A percentile compares a stretch with the other conserved stretches of the same genome.
These are phyloP conservation scores for Calonectria ilicicola DNA, from an alignment of 2,329 filamentous ascomycete genomes.

Conservation along the genomic window DNA sequence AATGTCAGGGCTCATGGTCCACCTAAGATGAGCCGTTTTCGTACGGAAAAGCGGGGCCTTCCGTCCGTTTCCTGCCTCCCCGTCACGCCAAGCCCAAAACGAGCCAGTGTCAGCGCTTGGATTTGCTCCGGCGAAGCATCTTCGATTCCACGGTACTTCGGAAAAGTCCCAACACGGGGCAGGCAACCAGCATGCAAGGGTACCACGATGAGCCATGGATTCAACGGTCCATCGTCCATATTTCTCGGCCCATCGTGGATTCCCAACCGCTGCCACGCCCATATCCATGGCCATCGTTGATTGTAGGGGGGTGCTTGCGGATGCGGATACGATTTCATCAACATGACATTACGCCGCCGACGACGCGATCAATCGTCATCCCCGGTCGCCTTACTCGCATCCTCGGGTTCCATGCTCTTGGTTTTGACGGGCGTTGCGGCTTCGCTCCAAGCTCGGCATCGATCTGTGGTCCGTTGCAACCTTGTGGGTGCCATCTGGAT, in stretches of 20 bases:
- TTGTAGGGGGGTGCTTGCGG: not conserved
- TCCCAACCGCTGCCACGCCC: not conserved
- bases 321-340: slow-evolving; percentile 24
- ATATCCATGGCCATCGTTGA: not conserved
- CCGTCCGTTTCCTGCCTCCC: slow-evolving; percentile 28
- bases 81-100: slow-evolving; percentile 18
- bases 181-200: slow-evolving; percentile 4
- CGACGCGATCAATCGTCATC: slow-evolving; percentile 18
- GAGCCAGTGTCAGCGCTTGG: slow-evolving; percentile 8
- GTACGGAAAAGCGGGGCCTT: slow-evolving; percentile 28
- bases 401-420: slow-evolving; percentile 16
- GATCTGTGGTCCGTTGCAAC: slow-evolving; percentile 6
- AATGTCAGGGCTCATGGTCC: not conserved
- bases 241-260: slow-evolving; percentile 19
- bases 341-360: not conserved
- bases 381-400: slow-evolving; percentile 5
- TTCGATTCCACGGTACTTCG: slow-evolving; percentile 11
- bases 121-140: slow-evolving; percentile 13
- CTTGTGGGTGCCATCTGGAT: slow-evolving; percentile 1
- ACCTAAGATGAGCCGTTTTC: slow-evolving; percentile 29
- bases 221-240: slow-evolving; percentile 25
- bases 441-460: slow-evolving; percentile 26
- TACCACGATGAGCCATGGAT: slow-evolving; percentile 9
- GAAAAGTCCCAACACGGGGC: slow-evolving; percentile 8
- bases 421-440: slow-evolving; percentile 9